Base-by-base conservation (phyloP, 805 yeast species). In the Candida jianshihensis region DNA sequence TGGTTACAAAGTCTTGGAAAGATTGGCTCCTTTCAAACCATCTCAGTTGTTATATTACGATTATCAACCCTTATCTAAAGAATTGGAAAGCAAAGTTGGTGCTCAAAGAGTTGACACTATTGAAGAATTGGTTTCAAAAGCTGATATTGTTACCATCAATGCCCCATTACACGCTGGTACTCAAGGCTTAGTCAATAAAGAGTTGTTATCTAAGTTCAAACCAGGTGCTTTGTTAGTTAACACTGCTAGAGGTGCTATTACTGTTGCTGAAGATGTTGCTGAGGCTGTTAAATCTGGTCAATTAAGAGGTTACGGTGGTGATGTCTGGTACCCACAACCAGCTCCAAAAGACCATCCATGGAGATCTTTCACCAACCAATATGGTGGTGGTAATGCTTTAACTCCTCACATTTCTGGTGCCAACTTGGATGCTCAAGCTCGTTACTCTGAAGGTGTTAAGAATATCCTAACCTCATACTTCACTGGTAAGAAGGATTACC, bases 291-390 rank as follows among this genome's bases (percentile, higher is more conserved):
- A 66, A 37, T 61, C 75, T 26, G 92, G 92, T 34, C 79, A 78
- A 48, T 56, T 83, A 34, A 67, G 80, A 50, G 90, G 89, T 35
- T 83, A 82, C 55, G 92, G 89, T 51, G 92, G 90, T 48, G 92
- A 83, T 59, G 92, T 83, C 35, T 82, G 90, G 87, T 71, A 53
- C 65, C 81, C 80, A n/a, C 94, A 83, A 60, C 94, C 94, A 30
- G 84, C 90, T 19, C 87, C 88, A 44, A 63, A 65, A 37, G 70
- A 70, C 57, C 88, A 81, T 54, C 88, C 88, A 46, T 83, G 92
- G 92, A 70, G 87, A 68, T 37, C 66, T 10, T 72, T 81, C 77
- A 54, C 63, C 33, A 80, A 81, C 71, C 64, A 71, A 51, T 72
- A 68, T 46, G 81, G 81, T 40, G 83, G 75, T 26, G 90, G 90